Conservation (phyloP, 2,329 filamentous ascomycete genomes). For the Fusarium staphyleae region DNA sequence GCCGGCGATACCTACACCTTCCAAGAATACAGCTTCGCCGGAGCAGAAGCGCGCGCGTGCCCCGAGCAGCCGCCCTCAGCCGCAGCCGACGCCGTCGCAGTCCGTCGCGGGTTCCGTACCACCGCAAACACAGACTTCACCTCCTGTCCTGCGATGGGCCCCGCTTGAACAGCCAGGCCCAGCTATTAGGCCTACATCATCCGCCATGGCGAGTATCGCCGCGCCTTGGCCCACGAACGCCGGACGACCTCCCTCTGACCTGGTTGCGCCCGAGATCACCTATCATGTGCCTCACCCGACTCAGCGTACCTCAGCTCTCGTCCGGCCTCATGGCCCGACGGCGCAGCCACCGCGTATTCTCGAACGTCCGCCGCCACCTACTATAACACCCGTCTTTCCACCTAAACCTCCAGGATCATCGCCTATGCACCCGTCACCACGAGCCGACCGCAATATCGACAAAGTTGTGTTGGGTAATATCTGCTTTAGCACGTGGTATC, state of each 20-base stretch:
- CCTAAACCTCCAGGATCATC: conserved; percentile 45
- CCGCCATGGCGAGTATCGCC: conserved; percentile 37
- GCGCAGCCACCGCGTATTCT: conserved; percentile 44
- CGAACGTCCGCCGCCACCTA: conserved; percentile 39
- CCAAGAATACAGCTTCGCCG: conserved; percentile 10
- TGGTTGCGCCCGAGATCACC: conserved; percentile 52
- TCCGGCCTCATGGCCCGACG: conserved; percentile 46
- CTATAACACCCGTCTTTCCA: conserved; percentile 45
- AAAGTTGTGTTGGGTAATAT: conserved; percentile 86
- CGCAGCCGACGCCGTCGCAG: conserved; percentile 16
- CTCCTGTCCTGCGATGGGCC: conserved; percentile 37
- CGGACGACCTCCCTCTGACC: conserved; percentile 43
- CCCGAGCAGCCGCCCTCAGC: conserved; percentile 12
- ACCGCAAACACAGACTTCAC: conserved; percentile 19
- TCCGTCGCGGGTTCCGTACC: conserved; percentile 1
- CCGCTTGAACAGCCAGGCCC: conserved; percentile 37
- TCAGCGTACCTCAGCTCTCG: conserved; percentile 42
- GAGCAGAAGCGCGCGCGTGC: conserved; percentile 36
- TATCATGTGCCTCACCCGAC: conserved; percentile 49
- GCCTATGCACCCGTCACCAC: conserved; percentile 47
- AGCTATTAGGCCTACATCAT: conserved; percentile 8
- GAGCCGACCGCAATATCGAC: conserved; percentile 77
- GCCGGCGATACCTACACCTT: conserved; percentile 22
- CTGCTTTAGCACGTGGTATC: conserved; percentile 89
- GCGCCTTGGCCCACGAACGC: conserved; percentile 16